Percentiles rank a stretch among this genome's conserved stretches.
Evolutionary conservation across 1,284 basidiomycete species (phyloP).

Genomic region (Retiboletus flavoniger): DNA sequence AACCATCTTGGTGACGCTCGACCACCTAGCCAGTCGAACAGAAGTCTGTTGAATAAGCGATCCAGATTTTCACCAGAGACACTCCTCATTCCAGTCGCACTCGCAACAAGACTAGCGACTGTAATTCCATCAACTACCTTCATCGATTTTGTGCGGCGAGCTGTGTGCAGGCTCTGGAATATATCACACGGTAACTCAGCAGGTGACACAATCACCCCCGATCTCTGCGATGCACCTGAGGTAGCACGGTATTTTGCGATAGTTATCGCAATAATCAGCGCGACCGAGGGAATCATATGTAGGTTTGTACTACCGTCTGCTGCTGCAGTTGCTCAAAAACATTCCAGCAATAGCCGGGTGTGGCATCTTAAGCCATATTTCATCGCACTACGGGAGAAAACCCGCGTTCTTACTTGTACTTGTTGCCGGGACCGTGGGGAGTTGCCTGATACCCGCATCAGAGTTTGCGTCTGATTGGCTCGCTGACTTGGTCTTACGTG

Average conservation of each 20-base stretch:
- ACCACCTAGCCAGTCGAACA: not conserved
- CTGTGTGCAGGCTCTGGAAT: slow-evolving; percentile 32
- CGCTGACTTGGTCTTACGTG: slow-evolving; percentile 16
- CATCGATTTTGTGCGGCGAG: slow-evolving; percentile 28
- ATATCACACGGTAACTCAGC: slow-evolving; percentile 14
- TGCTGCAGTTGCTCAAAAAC: slow-evolving; percentile 3
- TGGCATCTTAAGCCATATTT: slow-evolving; percentile 24
- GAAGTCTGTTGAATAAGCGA: not conserved
- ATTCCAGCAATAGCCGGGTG: slow-evolving; percentile 19
- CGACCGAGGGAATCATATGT: slow-evolving; percentile 25
- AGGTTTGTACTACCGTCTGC: not conserved
- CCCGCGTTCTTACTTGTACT: slow-evolving; percentile 28
- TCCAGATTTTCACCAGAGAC: slow-evolving; percentile 10
- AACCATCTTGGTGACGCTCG: slow-evolving; percentile 1
- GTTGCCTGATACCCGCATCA: slow-evolving; percentile 22
- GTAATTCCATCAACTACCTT: slow-evolving; percentile 30
- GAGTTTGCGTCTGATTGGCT: slow-evolving; percentile 13
- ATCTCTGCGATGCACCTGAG: slow-evolving; percentile 26
- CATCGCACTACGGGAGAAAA: slow-evolving; percentile 33
- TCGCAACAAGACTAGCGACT: slow-evolving; percentile 25
- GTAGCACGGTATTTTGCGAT: slow-evolving; percentile 25
- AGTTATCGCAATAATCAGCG: slow-evolving; percentile 17
- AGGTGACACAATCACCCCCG: slow-evolving; percentile 12
- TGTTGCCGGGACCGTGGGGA: slow-evolving; percentile 12
- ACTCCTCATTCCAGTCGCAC: slow-evolving; percentile 30